These are phyloP conservation scores for Chenopodium quinoa DNA, from an alignment of 148 eudicot species.

Conservation along the genomic window DNA sequence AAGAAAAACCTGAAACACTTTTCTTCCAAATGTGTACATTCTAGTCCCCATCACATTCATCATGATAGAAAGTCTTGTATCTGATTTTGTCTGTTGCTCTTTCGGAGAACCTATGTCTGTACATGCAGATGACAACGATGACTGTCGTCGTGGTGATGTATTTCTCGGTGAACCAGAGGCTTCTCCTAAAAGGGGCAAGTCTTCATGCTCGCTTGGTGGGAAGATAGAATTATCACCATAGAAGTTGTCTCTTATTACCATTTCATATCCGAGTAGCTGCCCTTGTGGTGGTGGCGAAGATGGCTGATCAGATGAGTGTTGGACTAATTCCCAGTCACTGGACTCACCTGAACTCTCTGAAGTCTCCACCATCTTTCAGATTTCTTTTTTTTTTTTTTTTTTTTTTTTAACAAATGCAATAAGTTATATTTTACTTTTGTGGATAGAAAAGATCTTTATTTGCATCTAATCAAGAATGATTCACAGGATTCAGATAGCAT, in stretches of 20 bases:
- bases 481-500: conserved; percentile 25
- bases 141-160: background rate
- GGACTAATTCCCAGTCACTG: conserved; percentile 44
- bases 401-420: no score
- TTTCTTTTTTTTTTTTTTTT: background rate
- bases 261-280: conserved; percentile 3
- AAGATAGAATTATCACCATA: conserved; percentile 29
- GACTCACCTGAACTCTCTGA: conserved; percentile 26
- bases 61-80: conserved; percentile 12
- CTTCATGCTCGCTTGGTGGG: conserved; percentile 48
- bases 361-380: background rate
- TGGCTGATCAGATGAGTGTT: conserved; percentile 14
- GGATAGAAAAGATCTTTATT: conserved; percentile 5
- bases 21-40: conserved; percentile 22
- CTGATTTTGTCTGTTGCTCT: background rate
- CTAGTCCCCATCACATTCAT: conserved; percentile 18
- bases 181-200: conserved; percentile 26
- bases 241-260: conserved; percentile 25
- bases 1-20: conserved; percentile 21
- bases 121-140: conserved; percentile 7
- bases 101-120: background rate
- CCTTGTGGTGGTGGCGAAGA: conserved; percentile 13
- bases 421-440: no score
- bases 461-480: background rate
- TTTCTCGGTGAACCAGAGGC: conserved; percentile 13